A percentile compares a stretch with the other conserved stretches of the same genome.
phyloP scores from a whole-genome alignment of 495 filamentous ascomycete genomes.

The Hypoxylon fuscum region DNA sequence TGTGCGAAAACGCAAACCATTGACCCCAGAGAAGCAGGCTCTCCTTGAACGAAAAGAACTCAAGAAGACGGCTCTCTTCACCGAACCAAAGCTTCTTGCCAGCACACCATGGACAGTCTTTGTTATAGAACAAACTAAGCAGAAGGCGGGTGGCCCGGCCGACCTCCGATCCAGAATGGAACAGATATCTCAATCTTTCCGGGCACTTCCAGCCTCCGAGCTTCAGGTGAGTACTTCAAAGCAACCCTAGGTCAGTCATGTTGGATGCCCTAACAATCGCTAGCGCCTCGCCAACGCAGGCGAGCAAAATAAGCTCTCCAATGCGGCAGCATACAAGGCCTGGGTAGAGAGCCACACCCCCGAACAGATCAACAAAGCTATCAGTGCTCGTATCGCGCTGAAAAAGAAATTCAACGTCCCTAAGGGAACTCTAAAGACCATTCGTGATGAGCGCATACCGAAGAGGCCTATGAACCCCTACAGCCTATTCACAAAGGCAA shows the following conservation, averaged over 20 bases:
- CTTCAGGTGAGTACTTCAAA: conserved; percentile 42
- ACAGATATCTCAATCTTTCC: conserved; percentile 31
- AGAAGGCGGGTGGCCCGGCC: neutral
- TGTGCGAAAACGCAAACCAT: conserved; percentile 16
- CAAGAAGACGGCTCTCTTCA: conserved; percentile 42
- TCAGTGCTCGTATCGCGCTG: conserved; percentile 66
- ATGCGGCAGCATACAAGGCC: conserved; percentile 55
- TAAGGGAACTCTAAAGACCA: conserved; percentile 30
- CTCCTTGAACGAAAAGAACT: conserved; percentile 32
- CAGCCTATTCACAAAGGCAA: conserved; percentile 57
- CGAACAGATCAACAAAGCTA: conserved; percentile 67
- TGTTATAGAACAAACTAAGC: conserved; percentile 20
- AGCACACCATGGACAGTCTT: conserved; percentile 33
- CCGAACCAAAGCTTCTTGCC: conserved; percentile 29
- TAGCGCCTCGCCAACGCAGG: conserved; percentile 57
- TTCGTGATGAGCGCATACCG: conserved; percentile 69
- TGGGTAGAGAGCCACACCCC: conserved; percentile 70
- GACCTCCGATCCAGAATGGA: neutral
- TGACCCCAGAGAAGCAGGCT: conserved; percentile 38
- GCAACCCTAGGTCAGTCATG: neutral
- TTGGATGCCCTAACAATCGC: conserved; percentile 14
- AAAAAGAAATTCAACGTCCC: conserved; percentile 40
- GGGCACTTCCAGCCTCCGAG: conserved; percentile 40
- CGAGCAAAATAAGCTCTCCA: conserved; percentile 56
- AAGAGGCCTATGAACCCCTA: conserved; percentile 56